Evolutionary conservation across 2,329 filamentous ascomycete genomes (phyloP).

Genomic region (Aspergillus sp.): DNA sequence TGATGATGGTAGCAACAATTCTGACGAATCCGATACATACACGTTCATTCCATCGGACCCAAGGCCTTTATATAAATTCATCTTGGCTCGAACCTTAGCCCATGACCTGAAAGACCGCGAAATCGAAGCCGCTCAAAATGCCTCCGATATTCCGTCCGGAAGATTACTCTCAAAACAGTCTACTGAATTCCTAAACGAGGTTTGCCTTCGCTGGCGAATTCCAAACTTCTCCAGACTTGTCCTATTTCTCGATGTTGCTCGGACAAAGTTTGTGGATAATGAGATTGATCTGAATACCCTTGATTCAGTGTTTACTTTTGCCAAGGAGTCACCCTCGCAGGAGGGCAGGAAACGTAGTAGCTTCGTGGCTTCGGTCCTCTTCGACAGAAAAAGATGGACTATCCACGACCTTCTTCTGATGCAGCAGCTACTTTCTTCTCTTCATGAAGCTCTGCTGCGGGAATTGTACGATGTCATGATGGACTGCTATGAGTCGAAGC

Average conservation of each 20-base stretch:
- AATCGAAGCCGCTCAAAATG: slow-evolving; percentile 45
- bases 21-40: slow-evolving; percentile 57
- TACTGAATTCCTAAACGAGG: slow-evolving; percentile 75
- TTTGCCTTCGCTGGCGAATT: slow-evolving; percentile 83
- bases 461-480: slow-evolving; percentile 86
- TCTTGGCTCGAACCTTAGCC: slow-evolving; percentile 70
- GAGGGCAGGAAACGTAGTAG: slow-evolving; percentile 57
- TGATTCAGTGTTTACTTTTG: slow-evolving; percentile 75
- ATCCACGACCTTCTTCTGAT: slow-evolving; percentile 65
- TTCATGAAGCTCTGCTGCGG: slow-evolving; percentile 78
- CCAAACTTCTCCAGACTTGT: slow-evolving; percentile 76
- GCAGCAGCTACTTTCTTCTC: slow-evolving; percentile 65
- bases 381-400: slow-evolving; percentile 64
- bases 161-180: slow-evolving; percentile 69
- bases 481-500: slow-evolving; percentile 83
- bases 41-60: slow-evolving; percentile 87
- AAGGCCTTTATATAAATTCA: slow-evolving; percentile 74
- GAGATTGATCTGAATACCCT: slow-evolving; percentile 77
- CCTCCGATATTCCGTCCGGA: slow-evolving; percentile 44
- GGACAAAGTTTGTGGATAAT: slow-evolving; percentile 78
- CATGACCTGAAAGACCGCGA: slow-evolving; percentile 56
- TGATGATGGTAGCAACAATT: slow-evolving; percentile 37
- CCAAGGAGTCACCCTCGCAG: slow-evolving; percentile 67
- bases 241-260: slow-evolving; percentile 76
- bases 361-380: slow-evolving; percentile 40